phyloP scores from a whole-genome alignment of 2,329 filamentous ascomycete species.

The Epicoccum nigrum region DNA sequence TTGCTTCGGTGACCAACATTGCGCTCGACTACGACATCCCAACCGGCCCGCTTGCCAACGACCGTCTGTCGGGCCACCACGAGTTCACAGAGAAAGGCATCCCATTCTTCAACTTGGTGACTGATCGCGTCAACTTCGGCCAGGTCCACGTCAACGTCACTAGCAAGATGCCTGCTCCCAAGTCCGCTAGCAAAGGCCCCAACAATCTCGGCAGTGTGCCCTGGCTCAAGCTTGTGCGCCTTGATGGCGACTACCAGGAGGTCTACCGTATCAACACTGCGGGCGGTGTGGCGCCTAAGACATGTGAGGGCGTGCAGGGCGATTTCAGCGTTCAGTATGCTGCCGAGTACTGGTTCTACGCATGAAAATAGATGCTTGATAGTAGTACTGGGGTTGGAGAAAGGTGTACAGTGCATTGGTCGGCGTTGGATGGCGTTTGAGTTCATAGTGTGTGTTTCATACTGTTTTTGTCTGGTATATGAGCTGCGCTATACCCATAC shows the following conservation, averaged over 20 bases:
- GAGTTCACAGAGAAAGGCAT: constrained; percentile 75
- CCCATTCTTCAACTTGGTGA: constrained; percentile 81
- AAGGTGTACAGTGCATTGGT: constrained; percentile 43
- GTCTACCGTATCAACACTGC: constrained; percentile 86
- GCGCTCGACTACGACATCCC: constrained; percentile 70
- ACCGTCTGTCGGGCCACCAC: constrained; percentile 75
- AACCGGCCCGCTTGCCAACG: constrained; percentile 53
- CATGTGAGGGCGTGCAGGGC: constrained; percentile 69
- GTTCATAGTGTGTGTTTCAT: neutral
- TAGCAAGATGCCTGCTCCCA: constrained; percentile 66
- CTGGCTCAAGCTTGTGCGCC: constrained; percentile 75
- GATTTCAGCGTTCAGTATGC: constrained; percentile 79
- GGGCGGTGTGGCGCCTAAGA: constrained; percentile 76
- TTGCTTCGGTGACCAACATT: constrained; percentile 68
- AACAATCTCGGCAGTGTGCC: constrained; percentile 68
- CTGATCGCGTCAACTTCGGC: constrained; percentile 57
- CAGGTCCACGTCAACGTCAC: constrained; percentile 70
- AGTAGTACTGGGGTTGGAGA: neutral
- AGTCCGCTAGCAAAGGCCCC: constrained; percentile 63
- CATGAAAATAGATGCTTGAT: constrained; percentile 11
- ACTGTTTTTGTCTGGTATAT: constrained; percentile 8
- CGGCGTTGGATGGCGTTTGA: constrained; percentile 34
- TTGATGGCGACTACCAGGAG: constrained; percentile 63
- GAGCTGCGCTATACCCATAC: constrained; percentile 23
- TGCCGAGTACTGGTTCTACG: constrained; percentile 75